phyloP scores from a whole-genome alignment of 176 grass and related monocot species.

The Avena atlantica region DNA sequence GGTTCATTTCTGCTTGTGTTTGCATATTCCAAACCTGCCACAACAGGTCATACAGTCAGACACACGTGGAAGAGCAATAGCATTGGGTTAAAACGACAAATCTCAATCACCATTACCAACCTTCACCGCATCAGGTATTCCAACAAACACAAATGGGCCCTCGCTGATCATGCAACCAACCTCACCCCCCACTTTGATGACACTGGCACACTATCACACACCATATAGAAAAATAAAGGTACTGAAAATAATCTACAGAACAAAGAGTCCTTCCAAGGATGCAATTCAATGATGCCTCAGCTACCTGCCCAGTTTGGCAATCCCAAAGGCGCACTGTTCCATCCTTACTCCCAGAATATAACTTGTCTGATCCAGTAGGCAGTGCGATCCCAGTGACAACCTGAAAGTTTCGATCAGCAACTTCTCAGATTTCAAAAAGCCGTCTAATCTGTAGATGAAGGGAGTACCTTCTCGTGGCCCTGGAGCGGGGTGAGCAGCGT shows the following conservation, averaged over 20 bases:
- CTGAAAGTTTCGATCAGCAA: conserved; percentile 44
- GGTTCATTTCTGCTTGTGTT: conserved; percentile 71
- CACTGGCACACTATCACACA: conserved; percentile 64
- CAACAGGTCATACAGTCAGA: conserved; percentile 14
- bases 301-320: conserved; percentile 96
- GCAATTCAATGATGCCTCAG: conserved; percentile 39
- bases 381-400: conserved; percentile 77
- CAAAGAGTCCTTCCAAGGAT: conserved; percentile 27
- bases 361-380: conserved; percentile 85
- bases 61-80: conserved; percentile 18
- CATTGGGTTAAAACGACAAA: conserved; percentile 5
- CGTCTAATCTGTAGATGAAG: conserved; percentile 11
- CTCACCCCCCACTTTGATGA: conserved; percentile 71
- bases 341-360: conserved; percentile 94
- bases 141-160: conserved; percentile 89
- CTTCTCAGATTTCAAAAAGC: neutral
- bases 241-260: conserved; percentile 40
- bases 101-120: conserved; percentile 44
- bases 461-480: conserved; percentile 79
- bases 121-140: conserved; percentile 83
- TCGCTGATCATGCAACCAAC: conserved; percentile 98
- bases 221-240: conserved; percentile 48
- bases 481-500: conserved; percentile 72
- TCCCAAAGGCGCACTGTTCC: conserved; percentile 86
- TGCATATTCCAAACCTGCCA: conserved; percentile 91